Base-by-base conservation (phyloP, 2,329 filamentous ascomycete species). In the Microdochium trichocladiopsis region DNA sequence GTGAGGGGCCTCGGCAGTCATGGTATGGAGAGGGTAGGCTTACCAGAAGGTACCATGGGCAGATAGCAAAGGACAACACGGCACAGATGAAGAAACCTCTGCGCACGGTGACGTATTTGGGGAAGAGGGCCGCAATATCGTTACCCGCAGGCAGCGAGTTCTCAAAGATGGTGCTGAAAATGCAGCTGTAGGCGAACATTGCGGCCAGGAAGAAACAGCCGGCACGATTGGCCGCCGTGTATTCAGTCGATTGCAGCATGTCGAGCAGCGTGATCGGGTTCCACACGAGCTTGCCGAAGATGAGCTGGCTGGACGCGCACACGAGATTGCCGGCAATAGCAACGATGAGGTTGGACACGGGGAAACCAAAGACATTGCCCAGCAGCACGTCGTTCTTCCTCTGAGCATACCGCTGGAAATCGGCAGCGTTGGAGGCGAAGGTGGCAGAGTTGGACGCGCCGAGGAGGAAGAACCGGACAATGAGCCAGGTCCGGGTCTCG, bases 371-470 rank as follows among this genome's bases (percentile, higher is more conserved):
- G 45, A 70, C 66, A 18, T 67, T 70, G 25, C 69, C 70, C 5
- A 69, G 70, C 21, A 70, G 66, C n/a, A 75, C 73, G 49, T 74
- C 72, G 36, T 66, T 66, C 37, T 71, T 65, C 48, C 72, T 69
- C 58, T 71, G 73, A 47, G 59, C 61, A 53, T 63, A 66, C 11
- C 64, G 60, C 4, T 63, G 62, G 53, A 69, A 66, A 51, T 70
- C 68, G 22, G 74, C 69, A 62, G 78, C 77, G 59, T 79, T 79
- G 52, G 78, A 72, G 1, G 74, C 74, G 53, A 76, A 67, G 23
- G 72, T 74, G 12, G 66, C 70, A 62, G 76, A 78, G 10, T 75
- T 69, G 18, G 76, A 75, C 22, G 75, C 76, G 28, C 78, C 61
- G 48, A 36, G 31, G 25, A 36, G 3, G 25, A 51, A n/a, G 22